A percentile compares a stretch with the other conserved stretches of the same genome.
Conservation (phyloP, 2,329 filamentous ascomycete species). For the Ophiocordyceps sinensis region DNA sequence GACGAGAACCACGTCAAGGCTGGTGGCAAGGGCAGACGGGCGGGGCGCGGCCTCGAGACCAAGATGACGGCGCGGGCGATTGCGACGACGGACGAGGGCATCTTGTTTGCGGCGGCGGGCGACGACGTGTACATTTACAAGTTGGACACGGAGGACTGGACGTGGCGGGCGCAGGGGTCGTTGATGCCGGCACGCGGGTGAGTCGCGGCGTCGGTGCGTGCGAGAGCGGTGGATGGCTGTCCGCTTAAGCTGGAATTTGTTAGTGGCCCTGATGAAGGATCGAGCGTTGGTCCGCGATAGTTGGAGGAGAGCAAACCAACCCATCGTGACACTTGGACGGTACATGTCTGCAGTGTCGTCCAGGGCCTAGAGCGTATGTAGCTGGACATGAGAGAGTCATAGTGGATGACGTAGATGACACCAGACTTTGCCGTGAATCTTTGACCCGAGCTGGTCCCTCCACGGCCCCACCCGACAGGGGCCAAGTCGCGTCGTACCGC, state of each 20-base stretch:
- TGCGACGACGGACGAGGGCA: constrained; percentile 5
- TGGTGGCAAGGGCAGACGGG: not conserved
- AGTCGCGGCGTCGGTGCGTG: not conserved
- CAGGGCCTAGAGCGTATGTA: too few relatives aligned
- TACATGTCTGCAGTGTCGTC: too few relatives aligned
- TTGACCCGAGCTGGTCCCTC: too few relatives aligned
- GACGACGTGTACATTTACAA: constrained; percentile 6
- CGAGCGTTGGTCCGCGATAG: too few relatives aligned
- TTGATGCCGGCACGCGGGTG: not conserved
- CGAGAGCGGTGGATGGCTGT: not conserved
- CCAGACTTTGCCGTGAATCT: too few relatives aligned
- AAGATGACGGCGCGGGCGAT: constrained; percentile 3
- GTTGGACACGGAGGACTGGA: constrained; percentile 2
- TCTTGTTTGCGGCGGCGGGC: constrained; percentile 7
- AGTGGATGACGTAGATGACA: too few relatives aligned
- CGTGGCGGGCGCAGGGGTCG: constrained; percentile 4
- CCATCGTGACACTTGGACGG: too few relatives aligned
- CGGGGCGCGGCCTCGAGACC: constrained; percentile 3
- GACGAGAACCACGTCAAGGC: constrained; percentile 6
- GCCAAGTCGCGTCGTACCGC: too few relatives aligned
- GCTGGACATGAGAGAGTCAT: too few relatives aligned
- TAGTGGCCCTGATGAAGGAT: too few relatives aligned
- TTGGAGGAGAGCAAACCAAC: too few relatives aligned
- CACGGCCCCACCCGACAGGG: not conserved
- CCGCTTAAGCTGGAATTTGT: too few relatives aligned